Evolutionary conservation across 768 basidiomycete species (phyloP).

Genomic region (Amanita fuliginea): DNA sequence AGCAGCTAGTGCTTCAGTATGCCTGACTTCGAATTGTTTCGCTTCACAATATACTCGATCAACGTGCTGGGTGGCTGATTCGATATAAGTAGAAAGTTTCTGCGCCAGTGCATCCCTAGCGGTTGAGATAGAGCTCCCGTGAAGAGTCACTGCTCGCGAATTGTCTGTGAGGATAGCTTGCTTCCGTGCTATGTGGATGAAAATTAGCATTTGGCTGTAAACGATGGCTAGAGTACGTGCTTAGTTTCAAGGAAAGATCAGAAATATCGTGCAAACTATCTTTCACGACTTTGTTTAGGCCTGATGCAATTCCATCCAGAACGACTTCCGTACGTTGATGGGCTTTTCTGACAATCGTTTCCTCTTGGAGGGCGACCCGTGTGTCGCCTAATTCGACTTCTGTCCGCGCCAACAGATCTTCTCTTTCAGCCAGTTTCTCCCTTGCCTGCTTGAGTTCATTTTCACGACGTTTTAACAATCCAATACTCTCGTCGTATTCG

Average conservation of each 20-base stretch:
- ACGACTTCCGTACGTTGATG: slow-evolving; percentile 64
- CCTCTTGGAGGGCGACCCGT: slow-evolving; percentile 64
- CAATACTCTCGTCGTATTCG: slow-evolving; percentile 88
- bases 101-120: slow-evolving; percentile 42
- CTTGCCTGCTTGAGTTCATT: slow-evolving; percentile 61
- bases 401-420: slow-evolving; percentile 39
- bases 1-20: slow-evolving; percentile 39
- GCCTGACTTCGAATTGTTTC: slow-evolving; percentile 42
- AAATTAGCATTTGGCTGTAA: neutral
- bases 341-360: slow-evolving; percentile 65
- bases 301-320: slow-evolving; percentile 63
- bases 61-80: slow-evolving; percentile 41
- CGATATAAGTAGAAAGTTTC: slow-evolving; percentile 52
- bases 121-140: slow-evolving; percentile 46
- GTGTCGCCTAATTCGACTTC: slow-evolving; percentile 46
- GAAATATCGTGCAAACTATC: slow-evolving; percentile 62
- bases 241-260: slow-evolving; percentile 74
- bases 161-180: slow-evolving; percentile 52
- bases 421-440: slow-evolving; percentile 41
- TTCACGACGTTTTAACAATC: slow-evolving; percentile 61
- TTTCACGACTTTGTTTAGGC: slow-evolving; percentile 52
- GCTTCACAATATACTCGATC: slow-evolving; percentile 44
- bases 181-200: slow-evolving; percentile 54
- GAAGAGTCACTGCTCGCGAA: slow-evolving; percentile 47
- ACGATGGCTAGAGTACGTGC: slow-evolving; percentile 27